phyloP scores from a whole-genome alignment of 352 stramenopile genomes.

The Hyphochytrium catenoides region DNA sequence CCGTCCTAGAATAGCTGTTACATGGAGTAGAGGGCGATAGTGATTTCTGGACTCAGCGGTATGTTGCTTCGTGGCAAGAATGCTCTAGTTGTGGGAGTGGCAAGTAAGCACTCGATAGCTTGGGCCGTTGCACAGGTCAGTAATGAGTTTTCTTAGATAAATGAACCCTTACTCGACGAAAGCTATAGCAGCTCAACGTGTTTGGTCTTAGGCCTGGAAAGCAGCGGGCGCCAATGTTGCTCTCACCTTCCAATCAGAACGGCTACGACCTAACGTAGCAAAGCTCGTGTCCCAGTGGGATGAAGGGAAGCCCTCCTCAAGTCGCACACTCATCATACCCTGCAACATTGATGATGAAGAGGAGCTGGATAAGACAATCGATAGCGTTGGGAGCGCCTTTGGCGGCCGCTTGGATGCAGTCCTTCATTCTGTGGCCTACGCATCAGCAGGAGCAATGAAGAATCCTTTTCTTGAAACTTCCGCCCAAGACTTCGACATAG shows the following conservation, averaged over 20 bases:
- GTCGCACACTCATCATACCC: constrained; percentile 10
- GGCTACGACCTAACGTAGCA: constrained; percentile 15
- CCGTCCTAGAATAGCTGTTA: too few species aligned
- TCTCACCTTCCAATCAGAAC: constrained; percentile 22
- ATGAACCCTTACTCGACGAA: constrained; percentile 9
- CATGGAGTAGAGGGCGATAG: too few species aligned
- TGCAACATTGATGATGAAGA: constrained; percentile 45
- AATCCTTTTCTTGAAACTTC: constrained; percentile 19
- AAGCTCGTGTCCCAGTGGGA: constrained; percentile 1
- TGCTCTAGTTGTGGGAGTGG: constrained; percentile 56
- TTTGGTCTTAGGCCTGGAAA: neutral
- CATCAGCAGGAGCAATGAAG: constrained; percentile 37
- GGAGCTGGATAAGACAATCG: constrained; percentile 24
- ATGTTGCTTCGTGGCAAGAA: too few species aligned
- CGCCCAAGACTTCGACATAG: constrained; percentile 30
- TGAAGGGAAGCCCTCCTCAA: constrained; percentile 13
- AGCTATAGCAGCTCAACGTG: constrained; percentile 5
- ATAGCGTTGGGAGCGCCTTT: constrained; percentile 16
- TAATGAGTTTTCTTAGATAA: constrained; percentile 45
- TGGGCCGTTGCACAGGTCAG: constrained; percentile 32
- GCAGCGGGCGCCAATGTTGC: constrained; percentile 15
- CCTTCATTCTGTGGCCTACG: constrained; percentile 72
- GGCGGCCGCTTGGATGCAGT: constrained; percentile 44
- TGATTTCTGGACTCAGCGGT: too few species aligned
- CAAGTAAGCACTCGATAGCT: constrained; percentile 68